Conservation (phyloP, 768 basidiomycete species). For the Pleurotus cornucopiae region DNA sequence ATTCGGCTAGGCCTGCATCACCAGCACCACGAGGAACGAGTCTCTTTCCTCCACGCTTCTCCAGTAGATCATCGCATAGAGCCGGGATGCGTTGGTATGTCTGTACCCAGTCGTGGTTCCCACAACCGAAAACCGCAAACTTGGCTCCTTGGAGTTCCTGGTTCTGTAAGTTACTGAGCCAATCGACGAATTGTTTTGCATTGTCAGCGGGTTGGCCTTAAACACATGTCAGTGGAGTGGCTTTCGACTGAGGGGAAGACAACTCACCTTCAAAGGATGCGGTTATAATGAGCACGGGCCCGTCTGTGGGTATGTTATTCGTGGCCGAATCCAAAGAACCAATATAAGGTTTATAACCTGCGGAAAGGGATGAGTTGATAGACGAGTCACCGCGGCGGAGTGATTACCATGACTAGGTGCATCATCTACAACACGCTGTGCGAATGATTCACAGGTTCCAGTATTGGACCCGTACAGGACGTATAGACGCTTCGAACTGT, state of each 20-base stretch:
- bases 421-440: conserved; percentile 36
- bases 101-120: conserved; percentile 44
- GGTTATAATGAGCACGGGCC: conserved; percentile 40
- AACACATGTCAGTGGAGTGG: no score
- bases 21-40: conserved; percentile 34
- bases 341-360: conserved; percentile 35
- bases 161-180: conserved; percentile 27
- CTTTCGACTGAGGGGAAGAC: no score
- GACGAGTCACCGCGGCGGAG: no score
- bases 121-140: conserved; percentile 47
- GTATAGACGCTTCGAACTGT: conserved; percentile 23
- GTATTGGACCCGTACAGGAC: conserved; percentile 45
- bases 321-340: conserved; percentile 36
- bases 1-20: conserved; percentile 35
- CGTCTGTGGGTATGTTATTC: conserved; percentile 33
- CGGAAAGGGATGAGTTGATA: background rate
- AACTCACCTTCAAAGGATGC: conserved; percentile 42
- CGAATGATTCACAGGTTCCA: conserved; percentile 45
- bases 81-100: conserved; percentile 44
- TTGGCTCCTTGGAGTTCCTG: conserved; percentile 24
- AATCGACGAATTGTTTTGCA: conserved; percentile 39
- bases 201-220: conserved; percentile 45
- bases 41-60: conserved; percentile 30
- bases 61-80: conserved; percentile 29
- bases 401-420: conserved; percentile 31